These are phyloP conservation scores for Erythrophleum fordii DNA, from an alignment of 306 rosid species.

Conservation along the genomic window DNA sequence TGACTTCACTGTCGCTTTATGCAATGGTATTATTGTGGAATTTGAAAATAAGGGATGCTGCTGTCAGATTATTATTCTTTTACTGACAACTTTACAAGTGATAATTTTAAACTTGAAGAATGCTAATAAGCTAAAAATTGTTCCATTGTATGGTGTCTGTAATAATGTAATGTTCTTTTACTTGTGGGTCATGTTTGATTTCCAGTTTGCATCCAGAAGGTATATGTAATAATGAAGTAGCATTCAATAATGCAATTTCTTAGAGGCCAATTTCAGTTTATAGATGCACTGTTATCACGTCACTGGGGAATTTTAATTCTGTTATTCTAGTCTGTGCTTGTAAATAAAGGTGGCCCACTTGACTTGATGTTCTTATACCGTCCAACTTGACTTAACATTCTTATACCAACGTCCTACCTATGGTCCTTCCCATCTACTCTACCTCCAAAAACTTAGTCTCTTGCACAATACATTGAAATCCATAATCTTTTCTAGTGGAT, in stretches of 20 bases:
- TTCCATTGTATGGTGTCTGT: background rate
- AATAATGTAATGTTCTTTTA: background rate
- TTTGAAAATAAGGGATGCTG: background rate
- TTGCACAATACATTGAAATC: slow-evolving; percentile 10
- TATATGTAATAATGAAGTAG: background rate
- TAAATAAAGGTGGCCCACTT: background rate
- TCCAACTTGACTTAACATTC: no score
- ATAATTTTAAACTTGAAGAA: background rate
- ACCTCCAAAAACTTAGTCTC: background rate
- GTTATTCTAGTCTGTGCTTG: background rate
- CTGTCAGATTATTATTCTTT: background rate
- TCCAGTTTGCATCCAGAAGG: background rate
- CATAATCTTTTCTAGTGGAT: background rate
- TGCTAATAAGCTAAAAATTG: background rate
- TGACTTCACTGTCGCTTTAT: slow-evolving; percentile 9
- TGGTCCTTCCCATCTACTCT: background rate
- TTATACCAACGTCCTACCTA: background rate
- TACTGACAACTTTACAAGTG: background rate
- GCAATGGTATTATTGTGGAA: slow-evolving; percentile 4
- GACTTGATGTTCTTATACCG: no score
- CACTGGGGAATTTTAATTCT: background rate
- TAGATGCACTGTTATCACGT: slow-evolving; percentile 5
- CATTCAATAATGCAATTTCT: background rate
- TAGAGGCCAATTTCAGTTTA: background rate
- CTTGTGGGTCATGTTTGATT: background rate